Evolutionary conservation across 306 rosid species (phyloP), one percentile per base, ranked within the genome.

Genomic region (Urtica urens): DNA sequence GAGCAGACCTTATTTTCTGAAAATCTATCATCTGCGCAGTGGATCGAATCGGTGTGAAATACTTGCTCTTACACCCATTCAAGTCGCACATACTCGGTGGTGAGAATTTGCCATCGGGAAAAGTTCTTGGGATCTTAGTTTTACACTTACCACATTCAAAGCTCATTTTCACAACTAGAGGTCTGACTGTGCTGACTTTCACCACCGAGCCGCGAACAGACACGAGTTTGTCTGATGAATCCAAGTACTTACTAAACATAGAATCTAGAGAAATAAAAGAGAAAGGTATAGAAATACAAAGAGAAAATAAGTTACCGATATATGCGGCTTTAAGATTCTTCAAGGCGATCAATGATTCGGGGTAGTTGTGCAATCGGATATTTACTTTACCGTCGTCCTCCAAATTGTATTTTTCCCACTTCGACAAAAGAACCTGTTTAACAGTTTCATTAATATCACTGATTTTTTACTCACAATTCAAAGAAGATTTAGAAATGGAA

Each of bases 141-240:
- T 81, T 90, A 55, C 95, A 90, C 75, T 81, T 84, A 8, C 68
- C 72, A 52, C 97, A 90, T 44, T 75, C 73, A 55, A 90, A 85
- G 69, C 57, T 66, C 97, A 90, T 81, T 55, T 79, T 77, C 34
- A 71, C 74, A 55, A 79, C 95, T 35, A 90, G 73, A 41, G 95
- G 97, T 64, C 62, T 76, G 51, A 76, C 76, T 23, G 71, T 76
- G 81, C 95, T 90, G 64, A 66, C 94, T 72, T 90, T 90, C 46
- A 84, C 88, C 40, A 78, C 87, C 15, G 92, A 84, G 9, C 95
- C 97, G 27, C 94, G 95, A 60, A 90, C 92, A 15, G 97, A 90
- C 55, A 74, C 95, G 46, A 84, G 86, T 67, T 79, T 90, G 60
- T 79, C 97, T 90, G n/a, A 84, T 49, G 40, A 64, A 26, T 27